Conservation (phyloP, 495 filamentous ascomycete species). For the Neurospora sp. region DNA sequence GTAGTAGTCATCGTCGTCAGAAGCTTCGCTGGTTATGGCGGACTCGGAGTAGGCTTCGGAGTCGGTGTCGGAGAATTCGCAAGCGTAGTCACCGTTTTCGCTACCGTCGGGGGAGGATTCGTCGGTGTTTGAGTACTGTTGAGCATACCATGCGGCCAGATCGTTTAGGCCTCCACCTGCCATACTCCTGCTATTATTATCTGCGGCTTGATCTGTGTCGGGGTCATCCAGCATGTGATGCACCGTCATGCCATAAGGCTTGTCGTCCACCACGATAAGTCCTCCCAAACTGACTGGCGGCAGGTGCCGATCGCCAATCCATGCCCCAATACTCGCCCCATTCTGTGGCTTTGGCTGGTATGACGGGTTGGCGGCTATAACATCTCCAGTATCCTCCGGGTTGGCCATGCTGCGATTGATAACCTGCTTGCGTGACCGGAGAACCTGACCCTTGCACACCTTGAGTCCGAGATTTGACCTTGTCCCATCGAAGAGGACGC, state of each 20-base stretch:
- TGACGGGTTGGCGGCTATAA: slow-evolving; percentile 43
- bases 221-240: slow-evolving; percentile 90
- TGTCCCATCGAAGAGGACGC: slow-evolving; percentile 46
- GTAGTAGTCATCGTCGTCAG: slow-evolving; percentile 26
- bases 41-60: slow-evolving; percentile 37
- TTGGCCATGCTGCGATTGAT: slow-evolving; percentile 28
- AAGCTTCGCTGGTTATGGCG: slow-evolving; percentile 35
- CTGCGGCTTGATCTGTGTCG: slow-evolving; percentile 43
- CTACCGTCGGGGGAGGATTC: slow-evolving; percentile 31
- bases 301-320: slow-evolving; percentile 69
- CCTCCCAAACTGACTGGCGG: slow-evolving; percentile 88
- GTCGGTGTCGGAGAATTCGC: slow-evolving; percentile 48
- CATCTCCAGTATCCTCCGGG: slow-evolving; percentile 16
- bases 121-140: slow-evolving; percentile 16
- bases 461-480: slow-evolving; percentile 40
- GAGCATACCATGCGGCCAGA: slow-evolving; percentile 23
- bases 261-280: slow-evolving; percentile 70
- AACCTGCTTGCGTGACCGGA: slow-evolving; percentile 49
- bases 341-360: slow-evolving; percentile 71
- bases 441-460: slow-evolving; percentile 59
- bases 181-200: slow-evolving; percentile 17
- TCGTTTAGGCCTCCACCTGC: slow-evolving; percentile 12
- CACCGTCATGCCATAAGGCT: slow-evolving; percentile 84
- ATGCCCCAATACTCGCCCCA: slow-evolving; percentile 89
- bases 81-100: slow-evolving; percentile 31